These are phyloP conservation scores for Leptographium procerum DNA, from an alignment of 2,329 filamentous ascomycete genomes.

Conservation along the genomic window DNA sequence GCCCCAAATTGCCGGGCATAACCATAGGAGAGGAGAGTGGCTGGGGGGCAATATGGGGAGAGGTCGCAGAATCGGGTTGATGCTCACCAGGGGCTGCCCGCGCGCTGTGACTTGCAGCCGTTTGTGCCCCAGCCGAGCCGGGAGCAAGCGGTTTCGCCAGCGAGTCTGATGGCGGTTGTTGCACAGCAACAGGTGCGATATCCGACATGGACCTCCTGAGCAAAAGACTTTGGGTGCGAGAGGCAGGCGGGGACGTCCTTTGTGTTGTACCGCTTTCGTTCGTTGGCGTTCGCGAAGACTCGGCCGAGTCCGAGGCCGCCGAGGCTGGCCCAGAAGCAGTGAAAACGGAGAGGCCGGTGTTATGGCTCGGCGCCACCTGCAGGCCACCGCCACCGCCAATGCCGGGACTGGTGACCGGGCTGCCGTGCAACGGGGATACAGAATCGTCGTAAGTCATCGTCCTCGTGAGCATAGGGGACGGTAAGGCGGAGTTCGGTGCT, in stretches of 20 bases:
- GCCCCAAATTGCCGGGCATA: constrained; percentile 36
- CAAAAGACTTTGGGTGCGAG: constrained; percentile 45
- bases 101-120: neutral
- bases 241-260: constrained; percentile 41
- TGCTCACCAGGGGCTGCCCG: neutral
- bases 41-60: constrained; percentile 14
- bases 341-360: neutral
- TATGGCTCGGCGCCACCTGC: neutral
- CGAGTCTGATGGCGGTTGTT: constrained; percentile 75
- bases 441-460: neutral
- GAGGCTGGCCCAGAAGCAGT: neutral
- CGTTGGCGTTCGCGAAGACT: constrained; percentile 42
- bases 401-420: neutral
- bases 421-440: neutral
- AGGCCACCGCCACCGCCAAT: neutral
- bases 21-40: constrained; percentile 26
- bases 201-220: constrained; percentile 86
- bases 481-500: neutral
- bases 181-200: constrained; percentile 58
- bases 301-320: constrained; percentile 27
- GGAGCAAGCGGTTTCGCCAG: constrained; percentile 70
- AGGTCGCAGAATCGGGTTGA: neutral
- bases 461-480: constrained; percentile 12
- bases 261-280: constrained; percentile 42
- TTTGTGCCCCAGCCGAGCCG: neutral